These are phyloP conservation scores for Simmondsia chinensis DNA, from an alignment of 148 eudicot species.

Conservation along the genomic window DNA sequence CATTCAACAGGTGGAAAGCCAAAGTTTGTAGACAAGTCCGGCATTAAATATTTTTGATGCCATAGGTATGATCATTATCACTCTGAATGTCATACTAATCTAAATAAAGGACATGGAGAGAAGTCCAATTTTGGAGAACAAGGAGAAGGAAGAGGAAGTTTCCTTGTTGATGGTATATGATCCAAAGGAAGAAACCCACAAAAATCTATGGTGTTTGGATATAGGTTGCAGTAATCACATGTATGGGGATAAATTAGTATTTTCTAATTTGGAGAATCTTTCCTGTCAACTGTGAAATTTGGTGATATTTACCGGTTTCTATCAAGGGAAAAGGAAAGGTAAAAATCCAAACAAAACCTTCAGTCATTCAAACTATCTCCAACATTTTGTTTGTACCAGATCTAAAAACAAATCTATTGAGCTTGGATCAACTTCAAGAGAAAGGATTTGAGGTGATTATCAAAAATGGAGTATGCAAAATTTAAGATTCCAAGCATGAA, in stretches of 20 bases:
- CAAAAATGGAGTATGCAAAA: constrained; percentile 7
- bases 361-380: constrained; percentile 3
- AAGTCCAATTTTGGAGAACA: constrained; percentile 11
- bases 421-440: no score
- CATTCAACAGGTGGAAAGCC: no score
- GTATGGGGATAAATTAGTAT: constrained; percentile 7
- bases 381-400: constrained; percentile 14
- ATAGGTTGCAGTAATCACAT: constrained; percentile 9
- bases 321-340: constrained; percentile 14
- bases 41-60: constrained; percentile 6
- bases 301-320: constrained; percentile 4
- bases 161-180: constrained; percentile 9
- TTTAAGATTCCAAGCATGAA: not conserved
- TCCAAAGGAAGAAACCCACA: not conserved
- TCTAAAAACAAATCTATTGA: constrained; percentile 13
- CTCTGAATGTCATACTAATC: constrained; percentile 15
- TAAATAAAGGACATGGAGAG: no score
- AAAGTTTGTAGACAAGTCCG: constrained; percentile 5
- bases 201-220: constrained; percentile 12
- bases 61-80: constrained; percentile 10
- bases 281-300: constrained; percentile 5
- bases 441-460: constrained; percentile 11
- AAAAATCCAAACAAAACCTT: not conserved
- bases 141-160: constrained; percentile 11
- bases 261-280: constrained; percentile 6